Percentiles rank a stretch among this genome's conserved stretches.
Evolutionary conservation across 768 basidiomycete species (phyloP).

Genomic region (Boletus pseudopeckii): DNA sequence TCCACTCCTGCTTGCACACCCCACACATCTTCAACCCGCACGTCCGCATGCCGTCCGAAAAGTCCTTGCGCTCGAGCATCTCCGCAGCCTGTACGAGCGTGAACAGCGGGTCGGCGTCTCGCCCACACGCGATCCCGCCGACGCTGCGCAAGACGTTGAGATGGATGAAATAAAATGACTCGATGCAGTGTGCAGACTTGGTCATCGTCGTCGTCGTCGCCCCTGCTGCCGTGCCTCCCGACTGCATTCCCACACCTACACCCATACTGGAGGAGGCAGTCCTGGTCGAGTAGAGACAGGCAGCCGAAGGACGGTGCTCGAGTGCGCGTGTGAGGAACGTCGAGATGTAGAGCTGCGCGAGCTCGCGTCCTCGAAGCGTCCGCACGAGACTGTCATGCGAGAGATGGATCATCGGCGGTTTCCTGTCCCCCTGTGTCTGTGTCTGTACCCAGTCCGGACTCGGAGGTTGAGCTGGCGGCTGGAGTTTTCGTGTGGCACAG

Average conservation of each 20-base stretch:
- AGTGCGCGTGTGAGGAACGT: conserved; percentile 58
- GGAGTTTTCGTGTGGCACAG: neutral
- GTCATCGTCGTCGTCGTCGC: neutral
- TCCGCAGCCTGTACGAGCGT: conserved; percentile 66
- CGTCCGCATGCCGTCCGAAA: conserved; percentile 55
- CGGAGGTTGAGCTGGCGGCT: neutral
- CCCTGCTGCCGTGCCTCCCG: neutral
- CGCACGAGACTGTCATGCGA: conserved; percentile 39
- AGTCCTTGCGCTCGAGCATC: conserved; percentile 70
- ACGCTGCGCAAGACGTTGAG: conserved; percentile 69
- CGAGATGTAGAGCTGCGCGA: conserved; percentile 58
- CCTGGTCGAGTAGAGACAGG: conserved; percentile 43
- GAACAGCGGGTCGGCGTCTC: conserved; percentile 72
- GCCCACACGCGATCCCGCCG: conserved; percentile 65
- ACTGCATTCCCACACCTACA: neutral
- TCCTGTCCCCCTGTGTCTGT: neutral
- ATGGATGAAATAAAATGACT: conserved; percentile 75
- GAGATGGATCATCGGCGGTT: conserved; percentile 24
- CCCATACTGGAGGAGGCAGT: conserved; percentile 3
- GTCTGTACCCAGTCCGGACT: neutral
- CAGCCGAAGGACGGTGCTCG: conserved; percentile 45
- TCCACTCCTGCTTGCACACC: conserved; percentile 49
- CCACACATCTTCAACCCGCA: conserved; percentile 55
- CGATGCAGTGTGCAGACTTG: conserved; percentile 44
- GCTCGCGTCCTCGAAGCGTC: conserved; percentile 63